Conservation (phyloP, 1,139 yeast species). For the Kodamaea anthophila region DNA sequence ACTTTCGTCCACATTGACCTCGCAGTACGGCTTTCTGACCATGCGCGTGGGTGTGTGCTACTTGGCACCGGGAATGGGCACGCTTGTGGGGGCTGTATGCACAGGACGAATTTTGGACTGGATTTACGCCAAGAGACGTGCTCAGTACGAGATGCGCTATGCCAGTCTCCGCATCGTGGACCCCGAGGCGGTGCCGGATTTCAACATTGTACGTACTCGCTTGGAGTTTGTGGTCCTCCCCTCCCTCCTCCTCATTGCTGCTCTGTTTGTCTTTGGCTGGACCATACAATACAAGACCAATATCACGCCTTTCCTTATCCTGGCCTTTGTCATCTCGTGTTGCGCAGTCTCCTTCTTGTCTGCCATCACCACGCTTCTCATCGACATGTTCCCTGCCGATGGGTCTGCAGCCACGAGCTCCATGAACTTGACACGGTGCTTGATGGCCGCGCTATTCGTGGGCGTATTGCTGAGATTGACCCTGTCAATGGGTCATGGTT, state of each 20-base stretch:
- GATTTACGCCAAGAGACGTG: slow-evolving; percentile 28
- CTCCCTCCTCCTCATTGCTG: slow-evolving; percentile 29
- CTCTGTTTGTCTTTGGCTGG: slow-evolving; percentile 63
- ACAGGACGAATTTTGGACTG: slow-evolving; percentile 45
- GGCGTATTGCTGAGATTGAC: slow-evolving; percentile 19
- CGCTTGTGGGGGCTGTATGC: slow-evolving; percentile 43
- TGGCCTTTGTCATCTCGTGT: slow-evolving; percentile 48
- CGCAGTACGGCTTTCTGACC: slow-evolving; percentile 43
- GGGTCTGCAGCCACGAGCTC: slow-evolving; percentile 29
- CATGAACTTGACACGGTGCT: slow-evolving; percentile 23
- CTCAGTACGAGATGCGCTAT: slow-evolving; percentile 39
- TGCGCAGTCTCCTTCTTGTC: slow-evolving; percentile 26
- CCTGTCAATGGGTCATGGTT: slow-evolving; percentile 17
- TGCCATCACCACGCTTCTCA: slow-evolving; percentile 22
- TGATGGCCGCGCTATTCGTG: slow-evolving; percentile 18
- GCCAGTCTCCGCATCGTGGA: slow-evolving; percentile 8
- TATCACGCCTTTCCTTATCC: slow-evolving; percentile 51
- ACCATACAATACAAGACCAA: slow-evolving; percentile 44
- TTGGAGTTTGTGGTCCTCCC: slow-evolving; percentile 21
- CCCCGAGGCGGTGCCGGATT: slow-evolving; percentile 18
- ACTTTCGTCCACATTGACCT: slow-evolving; percentile 47
- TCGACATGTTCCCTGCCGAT: slow-evolving; percentile 26
- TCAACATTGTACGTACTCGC: slow-evolving; percentile 24
- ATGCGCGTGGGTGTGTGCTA: slow-evolving; percentile 59
- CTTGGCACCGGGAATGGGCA: slow-evolving; percentile 56